Evolutionary conservation across 495 filamentous ascomycete species (phyloP).

Genomic region (Aspergillus baeticus): DNA sequence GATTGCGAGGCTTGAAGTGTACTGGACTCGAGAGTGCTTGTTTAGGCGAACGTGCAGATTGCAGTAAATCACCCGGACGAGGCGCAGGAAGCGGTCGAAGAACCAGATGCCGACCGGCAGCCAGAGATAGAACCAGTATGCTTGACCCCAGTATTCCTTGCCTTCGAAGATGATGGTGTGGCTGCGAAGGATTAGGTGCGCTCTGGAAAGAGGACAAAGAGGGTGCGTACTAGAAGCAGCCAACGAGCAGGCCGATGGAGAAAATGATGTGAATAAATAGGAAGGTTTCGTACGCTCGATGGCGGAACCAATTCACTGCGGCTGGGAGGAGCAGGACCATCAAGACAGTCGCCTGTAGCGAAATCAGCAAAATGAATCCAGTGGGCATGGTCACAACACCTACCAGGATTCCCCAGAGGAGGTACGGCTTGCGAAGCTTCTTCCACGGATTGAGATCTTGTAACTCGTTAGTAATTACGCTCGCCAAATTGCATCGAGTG

Average conservation of each 20-base stretch:
- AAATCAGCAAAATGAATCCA: no score
- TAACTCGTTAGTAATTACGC: constrained; percentile 6
- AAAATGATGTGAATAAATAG: constrained; percentile 52
- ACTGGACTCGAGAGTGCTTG: constrained; percentile 18
- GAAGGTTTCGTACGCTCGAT: constrained; percentile 53
- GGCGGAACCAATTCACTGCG: constrained; percentile 48
- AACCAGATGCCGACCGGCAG: constrained; percentile 50
- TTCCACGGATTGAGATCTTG: constrained; percentile 31
- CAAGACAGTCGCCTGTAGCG: constrained; percentile 48
- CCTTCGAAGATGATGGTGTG: constrained; percentile 49
- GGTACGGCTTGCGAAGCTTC: constrained; percentile 31
- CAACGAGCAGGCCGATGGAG: constrained; percentile 48
- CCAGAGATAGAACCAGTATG: constrained; percentile 55
- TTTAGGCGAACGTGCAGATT: constrained; percentile 36
- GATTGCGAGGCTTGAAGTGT: constrained; percentile 33
- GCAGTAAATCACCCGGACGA: constrained; percentile 47
- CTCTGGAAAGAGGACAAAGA: neutral
- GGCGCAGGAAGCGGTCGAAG: constrained; percentile 47
- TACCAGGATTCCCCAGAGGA: constrained; percentile 40
- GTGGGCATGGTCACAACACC: no score
- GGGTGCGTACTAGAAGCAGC: constrained; percentile 50
- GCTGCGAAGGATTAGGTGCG: constrained; percentile 23
- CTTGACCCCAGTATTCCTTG: constrained; percentile 38
- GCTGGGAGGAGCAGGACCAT: constrained; percentile 47
- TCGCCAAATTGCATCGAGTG: neutral